Evolutionary conservation across 495 filamentous ascomycete genomes (phyloP), one percentile per base, ranked within the genome.

Genomic region (Viridothelium virens): DNA sequence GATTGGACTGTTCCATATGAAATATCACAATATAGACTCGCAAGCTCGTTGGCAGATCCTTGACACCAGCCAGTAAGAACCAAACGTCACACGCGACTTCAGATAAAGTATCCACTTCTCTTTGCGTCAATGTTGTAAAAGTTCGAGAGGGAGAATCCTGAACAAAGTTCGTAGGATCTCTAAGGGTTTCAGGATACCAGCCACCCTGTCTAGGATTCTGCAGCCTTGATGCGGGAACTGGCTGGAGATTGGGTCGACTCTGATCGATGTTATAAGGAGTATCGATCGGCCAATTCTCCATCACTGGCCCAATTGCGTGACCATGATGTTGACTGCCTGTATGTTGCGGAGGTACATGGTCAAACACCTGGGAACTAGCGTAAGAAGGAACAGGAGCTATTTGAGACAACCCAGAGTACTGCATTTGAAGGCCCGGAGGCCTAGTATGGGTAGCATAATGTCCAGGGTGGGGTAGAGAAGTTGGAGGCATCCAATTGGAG

Each of bases 1-100:
- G 75, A 70, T 85, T 89, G 61, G 80, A 81, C 63, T 78, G 73
- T 65, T 81, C 76, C 14, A 85, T 71, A 73, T 88, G 86, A 66
- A 87, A 81, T 64, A 92, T 82, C 7, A 87, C 78, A 62, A 84
- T 84, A 66, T 83, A 84, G 7, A 91, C 79, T 61, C 85, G 81
- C 61, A 89, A 79, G 69, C 82, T 83, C 36, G 82, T 80, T 9
- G 83, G 84, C 9, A 91, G 74, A 39, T 89, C 84, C 68, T 85
- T 85, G 67, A 90, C 77, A 3, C 80, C 79, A 38, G 79, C 81
- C 37, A 86, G 81, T 11, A 76, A 72, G 61, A 82, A 80, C 86
- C 89, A 91, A 34, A 88, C 70, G 3, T 63, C 11, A n/a, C n/a
- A 14, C 3, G 61, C 61, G 41, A 39, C 25, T 25, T 47, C 38